Percentiles rank a stretch among this genome's conserved stretches.
Conservation (phyloP, 2,329 filamentous ascomycete genomes). For the Verticillium isaacii region DNA sequence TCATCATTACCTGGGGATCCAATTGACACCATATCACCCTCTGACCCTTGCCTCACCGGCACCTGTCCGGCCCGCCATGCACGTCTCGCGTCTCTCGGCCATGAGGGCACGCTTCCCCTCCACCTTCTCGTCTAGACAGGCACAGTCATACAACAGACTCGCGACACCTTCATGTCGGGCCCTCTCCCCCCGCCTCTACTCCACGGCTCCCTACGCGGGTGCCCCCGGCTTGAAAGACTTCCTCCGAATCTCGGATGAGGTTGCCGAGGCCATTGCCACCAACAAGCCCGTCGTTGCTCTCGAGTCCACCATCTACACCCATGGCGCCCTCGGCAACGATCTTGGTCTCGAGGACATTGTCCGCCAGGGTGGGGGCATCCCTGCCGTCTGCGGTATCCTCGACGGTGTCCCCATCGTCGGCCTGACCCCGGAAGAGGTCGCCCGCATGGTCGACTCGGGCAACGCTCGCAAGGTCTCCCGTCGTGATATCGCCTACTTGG, state of each 20-base stretch:
- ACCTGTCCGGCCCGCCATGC: background rate
- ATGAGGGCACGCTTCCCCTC: background rate
- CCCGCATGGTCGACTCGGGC: slow-evolving; percentile 61
- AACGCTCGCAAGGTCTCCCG: slow-evolving; percentile 78
- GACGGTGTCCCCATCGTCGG: slow-evolving; percentile 81
- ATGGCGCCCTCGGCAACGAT: slow-evolving; percentile 74
- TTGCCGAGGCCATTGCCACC: slow-evolving; percentile 68
- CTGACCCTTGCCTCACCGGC: background rate
- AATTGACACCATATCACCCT: background rate
- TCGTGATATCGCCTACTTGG: slow-evolving; percentile 77
- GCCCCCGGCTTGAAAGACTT: slow-evolving; percentile 34
- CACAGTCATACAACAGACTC: background rate
- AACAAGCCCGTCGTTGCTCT: slow-evolving; percentile 84
- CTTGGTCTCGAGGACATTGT: slow-evolving; percentile 75
- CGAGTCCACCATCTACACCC: slow-evolving; percentile 96
- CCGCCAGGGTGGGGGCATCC: slow-evolving; percentile 73
- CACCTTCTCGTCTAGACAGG: background rate
- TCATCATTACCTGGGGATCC: background rate
- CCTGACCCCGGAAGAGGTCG: slow-evolving; percentile 66
- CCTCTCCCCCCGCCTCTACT: background rate
- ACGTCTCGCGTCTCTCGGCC: background rate
- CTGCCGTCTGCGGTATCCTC: slow-evolving; percentile 86
- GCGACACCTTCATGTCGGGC: background rate
- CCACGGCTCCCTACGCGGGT: slow-evolving; percentile 7
- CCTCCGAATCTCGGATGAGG: slow-evolving; percentile 75